Evolutionary conservation across 2,329 filamentous ascomycete genomes (phyloP), one percentile per base, ranked within the genome.

Genomic region (Pseudogymnoascus verrucosus): DNA sequence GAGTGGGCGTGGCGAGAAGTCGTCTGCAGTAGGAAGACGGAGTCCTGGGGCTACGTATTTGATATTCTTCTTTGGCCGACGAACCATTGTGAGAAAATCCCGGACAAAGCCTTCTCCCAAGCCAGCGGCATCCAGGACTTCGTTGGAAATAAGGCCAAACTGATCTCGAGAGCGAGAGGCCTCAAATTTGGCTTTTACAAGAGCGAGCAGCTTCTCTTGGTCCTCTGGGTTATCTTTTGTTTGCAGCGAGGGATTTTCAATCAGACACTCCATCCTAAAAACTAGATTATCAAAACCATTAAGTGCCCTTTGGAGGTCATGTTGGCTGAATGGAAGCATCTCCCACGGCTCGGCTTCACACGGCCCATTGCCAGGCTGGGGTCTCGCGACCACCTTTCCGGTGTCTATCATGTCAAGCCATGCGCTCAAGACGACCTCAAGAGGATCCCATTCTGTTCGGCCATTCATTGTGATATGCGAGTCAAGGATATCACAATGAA

Each of bases 321-420:
- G 62, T 19, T 65, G 47, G 39, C 66, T 68, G 61, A 65, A 67
- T 19, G 63, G 60, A 31, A 44, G 34, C 12, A 64, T 5, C 21
- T 63, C 62, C 66, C 66, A 68, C 12, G 66, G 67, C 64, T 63
- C 71, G 26, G 40, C 59, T 39, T 64, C 36, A 26, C 40, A 42
- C 40, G 36, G 19, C 16, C 39, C 37, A 36, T 21, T 51, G 21
- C 37, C 39, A 54, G 36, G 31, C 36, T 26, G 39, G 10, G 42
- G 14, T 47, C 42, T 26, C 21, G 65, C 67, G 10, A 59, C 44
- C 19, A 68, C 44, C 57, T 69, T 69, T 37, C 65, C 63, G 1
- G 62, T 57, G 12, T 63, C 60, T 16, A 68, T 63, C 62, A 68
- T 66, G 28, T 62, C 64, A 2, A 69, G 54, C 67, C 68, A 69